Conservation (phyloP, 2,329 filamentous ascomycete genomes). For the Talaromyces sp. region DNA sequence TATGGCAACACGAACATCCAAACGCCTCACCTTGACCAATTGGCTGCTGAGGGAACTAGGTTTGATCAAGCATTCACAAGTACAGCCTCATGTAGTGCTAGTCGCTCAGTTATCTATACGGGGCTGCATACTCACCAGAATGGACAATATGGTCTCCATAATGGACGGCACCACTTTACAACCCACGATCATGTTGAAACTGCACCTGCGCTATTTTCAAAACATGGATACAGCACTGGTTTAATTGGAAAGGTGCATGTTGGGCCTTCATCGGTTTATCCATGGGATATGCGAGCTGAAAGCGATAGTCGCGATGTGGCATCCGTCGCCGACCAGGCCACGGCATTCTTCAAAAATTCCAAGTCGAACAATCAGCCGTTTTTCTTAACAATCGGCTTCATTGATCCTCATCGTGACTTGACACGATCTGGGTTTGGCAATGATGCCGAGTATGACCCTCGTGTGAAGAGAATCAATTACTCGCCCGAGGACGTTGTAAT, state of each 20-base stretch:
- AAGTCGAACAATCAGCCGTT: conserved; percentile 41
- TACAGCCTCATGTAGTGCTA: conserved; percentile 52
- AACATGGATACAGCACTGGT: conserved; percentile 49
- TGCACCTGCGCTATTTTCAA: conserved; percentile 42
- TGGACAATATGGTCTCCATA: conserved; percentile 51
- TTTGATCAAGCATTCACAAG: conserved; percentile 37
- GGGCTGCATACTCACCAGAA: conserved; percentile 53
- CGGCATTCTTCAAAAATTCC: conserved; percentile 42
- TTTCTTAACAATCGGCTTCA: conserved; percentile 51
- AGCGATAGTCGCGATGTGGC: conserved; percentile 50
- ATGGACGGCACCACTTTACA: conserved; percentile 45
- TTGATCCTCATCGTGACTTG: conserved; percentile 51
- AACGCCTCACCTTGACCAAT: conserved; percentile 47
- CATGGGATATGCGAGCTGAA: conserved; percentile 46
- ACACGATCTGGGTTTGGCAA: conserved; percentile 51
- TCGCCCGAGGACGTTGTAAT: conserved; percentile 42
- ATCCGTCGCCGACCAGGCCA: conserved; percentile 42
- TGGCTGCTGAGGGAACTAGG: conserved; percentile 40
- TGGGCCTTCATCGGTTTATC: conserved; percentile 44
- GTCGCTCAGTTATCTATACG: conserved; percentile 52
- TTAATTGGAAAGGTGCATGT: conserved; percentile 56
- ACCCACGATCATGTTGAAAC: conserved; percentile 51
- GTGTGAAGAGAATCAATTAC: conserved; percentile 29
- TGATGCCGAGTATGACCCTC: conserved; percentile 32
- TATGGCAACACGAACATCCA: conserved; percentile 31